These are phyloP conservation scores for Fusarium ramigenum DNA, from an alignment of 2,329 filamentous ascomycete species.

Conservation along the genomic window DNA sequence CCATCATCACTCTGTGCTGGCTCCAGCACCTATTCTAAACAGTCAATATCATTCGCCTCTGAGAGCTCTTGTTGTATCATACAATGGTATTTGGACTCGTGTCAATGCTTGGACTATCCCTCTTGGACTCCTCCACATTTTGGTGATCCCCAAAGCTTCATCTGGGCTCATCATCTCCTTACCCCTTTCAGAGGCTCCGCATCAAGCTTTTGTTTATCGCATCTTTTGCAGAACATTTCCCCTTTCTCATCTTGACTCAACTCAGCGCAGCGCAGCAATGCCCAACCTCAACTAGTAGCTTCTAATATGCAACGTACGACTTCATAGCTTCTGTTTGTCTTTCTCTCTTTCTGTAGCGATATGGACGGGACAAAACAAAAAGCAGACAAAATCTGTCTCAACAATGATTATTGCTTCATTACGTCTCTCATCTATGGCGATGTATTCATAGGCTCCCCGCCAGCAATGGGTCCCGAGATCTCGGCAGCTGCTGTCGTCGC, in stretches of 20 bases:
- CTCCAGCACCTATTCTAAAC: slow-evolving; percentile 27
- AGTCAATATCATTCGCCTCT: slow-evolving; percentile 37
- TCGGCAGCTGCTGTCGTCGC: slow-evolving; percentile 85
- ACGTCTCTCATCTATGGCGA: slow-evolving; percentile 66
- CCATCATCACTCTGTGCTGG: slow-evolving; percentile 10
- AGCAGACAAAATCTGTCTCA: slow-evolving; percentile 35
- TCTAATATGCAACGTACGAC: slow-evolving; percentile 41
- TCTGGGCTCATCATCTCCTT: background rate
- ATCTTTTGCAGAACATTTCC: slow-evolving; percentile 19
- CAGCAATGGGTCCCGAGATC: slow-evolving; percentile 56
- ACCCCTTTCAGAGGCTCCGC: slow-evolving; percentile 4
- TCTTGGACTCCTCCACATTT: background rate
- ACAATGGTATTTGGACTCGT: slow-evolving; percentile 38
- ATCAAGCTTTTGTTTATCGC: slow-evolving; percentile 6
- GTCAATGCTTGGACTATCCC: slow-evolving; percentile 27
- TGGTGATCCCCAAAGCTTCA: slow-evolving; percentile 5
- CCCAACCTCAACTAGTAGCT: slow-evolving; percentile 17
- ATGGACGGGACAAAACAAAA: slow-evolving; percentile 33
- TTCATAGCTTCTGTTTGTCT: slow-evolving; percentile 26
- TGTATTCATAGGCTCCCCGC: slow-evolving; percentile 71
- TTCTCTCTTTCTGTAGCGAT: slow-evolving; percentile 25
- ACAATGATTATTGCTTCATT: slow-evolving; percentile 65
- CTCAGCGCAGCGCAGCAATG: slow-evolving; percentile 8
- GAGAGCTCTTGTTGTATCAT: slow-evolving; percentile 39
- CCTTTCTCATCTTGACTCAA: background rate